Percentiles rank a stretch among this genome's conserved stretches.
phyloP scores from a whole-genome alignment of 2,329 filamentous ascomycete species.

The Fonsecaea pedrosoi region DNA sequence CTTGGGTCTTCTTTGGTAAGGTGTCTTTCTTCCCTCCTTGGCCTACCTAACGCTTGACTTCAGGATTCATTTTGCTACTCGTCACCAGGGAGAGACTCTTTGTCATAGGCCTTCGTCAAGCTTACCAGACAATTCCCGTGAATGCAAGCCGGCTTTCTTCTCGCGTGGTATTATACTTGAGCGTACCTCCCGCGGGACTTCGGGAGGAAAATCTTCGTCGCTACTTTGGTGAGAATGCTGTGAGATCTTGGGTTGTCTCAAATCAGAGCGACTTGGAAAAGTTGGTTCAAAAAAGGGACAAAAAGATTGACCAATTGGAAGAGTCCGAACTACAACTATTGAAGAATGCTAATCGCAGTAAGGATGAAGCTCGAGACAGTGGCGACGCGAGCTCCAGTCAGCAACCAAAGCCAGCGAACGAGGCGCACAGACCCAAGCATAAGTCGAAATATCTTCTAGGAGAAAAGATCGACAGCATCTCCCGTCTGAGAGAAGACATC shows the following conservation, averaged over 20 bases:
- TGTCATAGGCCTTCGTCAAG: slow-evolving; percentile 89
- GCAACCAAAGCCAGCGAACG: neutral
- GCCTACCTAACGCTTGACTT: neutral
- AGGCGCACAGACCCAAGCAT: slow-evolving; percentile 69
- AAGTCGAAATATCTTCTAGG: slow-evolving; percentile 71
- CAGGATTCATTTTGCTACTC: slow-evolving; percentile 78
- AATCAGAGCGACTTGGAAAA: slow-evolving; percentile 78
- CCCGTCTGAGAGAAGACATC: slow-evolving; percentile 79
- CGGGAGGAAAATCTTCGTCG: slow-evolving; percentile 75
- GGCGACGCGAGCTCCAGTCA: slow-evolving; percentile 1
- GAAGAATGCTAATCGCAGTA: slow-evolving; percentile 67
- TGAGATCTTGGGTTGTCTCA: slow-evolving; percentile 82
- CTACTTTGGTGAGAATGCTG: slow-evolving; percentile 77
- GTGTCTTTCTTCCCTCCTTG: neutral
- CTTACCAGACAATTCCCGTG: slow-evolving; percentile 82
- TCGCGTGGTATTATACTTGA: slow-evolving; percentile 84
- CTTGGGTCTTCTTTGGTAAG: slow-evolving; percentile 78
- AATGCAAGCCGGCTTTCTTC: slow-evolving; percentile 86
- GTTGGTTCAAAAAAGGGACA: slow-evolving; percentile 79
- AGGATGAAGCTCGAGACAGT: slow-evolving; percentile 13
- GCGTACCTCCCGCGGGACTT: slow-evolving; percentile 78
- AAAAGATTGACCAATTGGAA: slow-evolving; percentile 78
- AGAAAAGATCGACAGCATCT: slow-evolving; percentile 43
- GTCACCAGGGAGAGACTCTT: slow-evolving; percentile 87
- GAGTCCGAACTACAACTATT: slow-evolving; percentile 87